These are phyloP conservation scores for Vitis rupestris DNA, from an alignment of 164 flowering plant genomes.

Conservation along the genomic window DNA sequence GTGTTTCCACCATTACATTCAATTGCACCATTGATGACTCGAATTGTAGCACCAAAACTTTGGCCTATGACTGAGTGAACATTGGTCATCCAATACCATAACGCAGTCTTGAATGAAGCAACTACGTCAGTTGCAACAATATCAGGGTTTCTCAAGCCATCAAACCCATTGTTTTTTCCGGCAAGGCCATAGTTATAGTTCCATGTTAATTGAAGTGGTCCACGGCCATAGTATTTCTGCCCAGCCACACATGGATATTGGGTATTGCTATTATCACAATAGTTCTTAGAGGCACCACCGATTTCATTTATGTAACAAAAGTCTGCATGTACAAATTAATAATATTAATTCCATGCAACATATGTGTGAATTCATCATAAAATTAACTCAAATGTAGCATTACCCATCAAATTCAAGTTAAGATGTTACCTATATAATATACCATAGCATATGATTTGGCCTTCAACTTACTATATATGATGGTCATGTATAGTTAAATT, in stretches of 20 bases:
- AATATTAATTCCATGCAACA: too few relatives aligned
- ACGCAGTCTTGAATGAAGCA: slow-evolving; percentile 48
- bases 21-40: slow-evolving; percentile 51
- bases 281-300: slow-evolving; percentile 39
- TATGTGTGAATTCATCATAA: too few relatives aligned
- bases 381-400: too few relatives aligned
- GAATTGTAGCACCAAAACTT: slow-evolving; percentile 66
- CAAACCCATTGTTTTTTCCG: slow-evolving; percentile 43
- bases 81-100: slow-evolving; percentile 65
- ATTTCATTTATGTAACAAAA: slow-evolving; percentile 55
- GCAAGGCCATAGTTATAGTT: slow-evolving; percentile 75
- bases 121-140: slow-evolving; percentile 40
- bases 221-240: slow-evolving; percentile 55
- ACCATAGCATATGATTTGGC: background rate
- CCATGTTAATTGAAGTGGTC: slow-evolving; percentile 69
- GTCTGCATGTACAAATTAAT: slow-evolving; percentile 17
- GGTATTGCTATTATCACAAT: slow-evolving; percentile 41
- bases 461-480: background rate
- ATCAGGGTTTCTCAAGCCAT: slow-evolving; percentile 52
- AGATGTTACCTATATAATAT: background rate
- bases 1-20: slow-evolving; percentile 50
- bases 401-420: too few relatives aligned
- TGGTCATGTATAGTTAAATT: too few relatives aligned
- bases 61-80: slow-evolving; percentile 37
- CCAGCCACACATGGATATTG: slow-evolving; percentile 41